Base-by-base conservation (phyloP, 192 early-diverging fungal species). In the Dimargaris cristalligena region DNA sequence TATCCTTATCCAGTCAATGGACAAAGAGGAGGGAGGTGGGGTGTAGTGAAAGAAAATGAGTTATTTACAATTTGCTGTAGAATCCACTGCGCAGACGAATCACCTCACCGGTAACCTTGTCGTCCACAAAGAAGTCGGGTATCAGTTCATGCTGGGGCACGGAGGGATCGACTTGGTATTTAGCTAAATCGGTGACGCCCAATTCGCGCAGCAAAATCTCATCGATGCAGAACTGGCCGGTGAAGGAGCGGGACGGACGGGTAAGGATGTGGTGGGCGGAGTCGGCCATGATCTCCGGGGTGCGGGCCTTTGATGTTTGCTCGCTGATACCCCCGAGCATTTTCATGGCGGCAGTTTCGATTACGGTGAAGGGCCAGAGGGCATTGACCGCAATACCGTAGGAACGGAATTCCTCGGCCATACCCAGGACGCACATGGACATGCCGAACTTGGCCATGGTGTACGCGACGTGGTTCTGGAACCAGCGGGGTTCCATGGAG, bases 211-310 rank as follows among this genome's bases (percentile, higher is more conserved):
- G 72, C 32, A 91, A 69, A 55, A 81, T 58, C 71, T 89, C 87
- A 63, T 91, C 89, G n/a, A 91, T 77, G 51, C 75, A 74, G 64
- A 90, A 85, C 51, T 89, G 77, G 60, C 83, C 85, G 30, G 69
- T 74, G 60, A 76, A 78, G 33, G 57, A 59, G 32, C 47, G 41
- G 34, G 68, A 44, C 26, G 76, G 61, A 66, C 84, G 78, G 63
- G 60, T 61, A 20, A 84, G 69, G 38, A 86, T 70, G 30, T 71
- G 44, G 56, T 73, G 65, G 13, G 81, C 81, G 3, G 84, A 81
- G 62, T 86, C 84, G 3, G 80, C 77, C 79, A 83, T 82, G 45
- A 86, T 83, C 48, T 79, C 76, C 3, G 80, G 70, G 22, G 65
- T 71, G 23, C 70, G 60, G 14, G 52, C 41, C 31, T 64, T 41